A percentile compares a stretch with the other conserved stretches of the same genome.
Evolutionary conservation across 2,329 filamentous ascomycete genomes (phyloP).

Genomic region (Microsporum audouinii): DNA sequence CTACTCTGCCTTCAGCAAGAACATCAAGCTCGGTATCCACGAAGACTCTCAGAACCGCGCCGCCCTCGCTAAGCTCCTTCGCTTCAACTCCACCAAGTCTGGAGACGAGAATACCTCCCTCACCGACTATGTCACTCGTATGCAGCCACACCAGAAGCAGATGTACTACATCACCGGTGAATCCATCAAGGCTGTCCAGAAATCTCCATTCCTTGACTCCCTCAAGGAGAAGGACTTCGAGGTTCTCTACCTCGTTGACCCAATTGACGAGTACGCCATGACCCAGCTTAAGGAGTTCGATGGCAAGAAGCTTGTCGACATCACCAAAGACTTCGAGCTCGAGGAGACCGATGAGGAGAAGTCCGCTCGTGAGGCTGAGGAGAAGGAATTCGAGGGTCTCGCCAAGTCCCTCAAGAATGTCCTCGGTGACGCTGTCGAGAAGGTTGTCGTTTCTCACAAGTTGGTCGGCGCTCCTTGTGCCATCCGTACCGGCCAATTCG

Average conservation of each 20-base stretch:
- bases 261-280: slow-evolving; percentile 99
- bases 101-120: slow-evolving; percentile 92
- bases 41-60: slow-evolving; percentile 97
- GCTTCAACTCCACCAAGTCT: slow-evolving; percentile 98
- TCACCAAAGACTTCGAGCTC: slow-evolving; percentile 99
- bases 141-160: slow-evolving; percentile 99
- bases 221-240: slow-evolving; percentile 99
- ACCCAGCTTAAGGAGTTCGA: slow-evolving; percentile 99
- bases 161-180: slow-evolving; percentile 99
- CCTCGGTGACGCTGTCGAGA: slow-evolving; percentile 98
- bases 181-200: slow-evolving; percentile 93
- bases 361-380: slow-evolving; percentile 83
- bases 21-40: slow-evolving; percentile 99
- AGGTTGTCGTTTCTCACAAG: slow-evolving; percentile 99
- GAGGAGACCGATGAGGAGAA: slow-evolving; percentile 99
- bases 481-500: slow-evolving; percentile 98
- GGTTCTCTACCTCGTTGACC: slow-evolving; percentile 97
- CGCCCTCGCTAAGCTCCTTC: slow-evolving; percentile 90
- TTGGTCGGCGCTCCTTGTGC: slow-evolving; percentile 87
- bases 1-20: slow-evolving; percentile 99
- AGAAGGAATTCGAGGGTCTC: slow-evolving; percentile 94
- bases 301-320: slow-evolving; percentile 99
- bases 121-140: slow-evolving; percentile 94
- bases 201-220: slow-evolving; percentile 97
- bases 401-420: slow-evolving; percentile 99